These are phyloP conservation scores for Thelonectria rubi DNA, from an alignment of 2,329 filamentous ascomycete genomes.

Conservation along the genomic window DNA sequence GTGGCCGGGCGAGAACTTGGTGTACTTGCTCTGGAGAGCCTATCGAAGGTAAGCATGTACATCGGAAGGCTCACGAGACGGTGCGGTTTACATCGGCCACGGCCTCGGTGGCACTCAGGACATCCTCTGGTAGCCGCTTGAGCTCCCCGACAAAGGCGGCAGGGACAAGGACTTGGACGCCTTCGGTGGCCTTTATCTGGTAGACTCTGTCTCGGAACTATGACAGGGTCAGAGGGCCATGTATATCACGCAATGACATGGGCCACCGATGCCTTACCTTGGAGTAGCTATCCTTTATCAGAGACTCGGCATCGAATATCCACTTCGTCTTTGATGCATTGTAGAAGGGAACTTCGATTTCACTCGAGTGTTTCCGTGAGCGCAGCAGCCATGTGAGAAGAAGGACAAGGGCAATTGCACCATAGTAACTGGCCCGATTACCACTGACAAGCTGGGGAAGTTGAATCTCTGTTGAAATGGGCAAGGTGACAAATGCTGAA, in stretches of 20 bases:
- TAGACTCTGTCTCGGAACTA: constrained; percentile 61
- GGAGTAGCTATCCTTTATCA: constrained; percentile 59
- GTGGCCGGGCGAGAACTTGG: constrained; percentile 57
- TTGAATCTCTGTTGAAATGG: constrained; percentile 29
- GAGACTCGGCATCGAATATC: constrained; percentile 59
- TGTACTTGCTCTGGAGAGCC: constrained; percentile 62
- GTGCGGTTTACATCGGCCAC: constrained; percentile 53
- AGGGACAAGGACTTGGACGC: constrained; percentile 58
- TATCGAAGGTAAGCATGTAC: constrained; percentile 34
- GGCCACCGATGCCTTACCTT: constrained; percentile 48
- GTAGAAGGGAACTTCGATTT: constrained; percentile 56
- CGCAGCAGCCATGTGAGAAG: constrained; percentile 53
- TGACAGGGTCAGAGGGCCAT: constrained; percentile 30
- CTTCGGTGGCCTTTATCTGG: constrained; percentile 62
- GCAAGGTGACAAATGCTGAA: constrained; percentile 11
- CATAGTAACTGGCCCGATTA: constrained; percentile 52
- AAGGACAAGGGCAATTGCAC: constrained; percentile 49
- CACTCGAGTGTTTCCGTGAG: constrained; percentile 42
- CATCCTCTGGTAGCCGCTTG: constrained; percentile 58
- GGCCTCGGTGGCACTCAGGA: constrained; percentile 58
- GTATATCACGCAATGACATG: not conserved
- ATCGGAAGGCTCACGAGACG: too few relatives aligned
- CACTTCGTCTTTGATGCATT: constrained; percentile 59
- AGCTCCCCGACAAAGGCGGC: constrained; percentile 56
- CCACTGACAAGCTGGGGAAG: constrained; percentile 37